These are phyloP conservation scores for Obba rivulosa DNA, from an alignment of 768 basidiomycete species.

Conservation along the genomic window DNA sequence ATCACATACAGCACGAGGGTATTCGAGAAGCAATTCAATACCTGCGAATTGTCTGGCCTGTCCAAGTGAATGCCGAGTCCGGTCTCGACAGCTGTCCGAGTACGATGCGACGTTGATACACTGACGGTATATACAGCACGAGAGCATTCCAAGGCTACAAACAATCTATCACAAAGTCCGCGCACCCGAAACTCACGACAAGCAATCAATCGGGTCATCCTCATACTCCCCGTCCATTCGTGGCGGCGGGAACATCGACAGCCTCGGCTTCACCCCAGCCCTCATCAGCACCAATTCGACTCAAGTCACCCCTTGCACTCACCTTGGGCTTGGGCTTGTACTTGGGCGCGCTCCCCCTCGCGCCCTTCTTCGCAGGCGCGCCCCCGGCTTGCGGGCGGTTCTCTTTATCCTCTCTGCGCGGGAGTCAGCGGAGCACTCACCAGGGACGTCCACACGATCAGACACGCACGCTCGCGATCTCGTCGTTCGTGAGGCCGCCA, in stretches of 20 bases:
- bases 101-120: no score
- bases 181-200: slow-evolving; percentile 7
- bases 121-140: no score
- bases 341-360: slow-evolving; percentile 3
- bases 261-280: slow-evolving; percentile 11
- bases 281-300: no score
- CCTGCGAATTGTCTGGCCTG: no score
- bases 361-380: neutral
- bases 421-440: neutral
- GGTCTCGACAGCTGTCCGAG: no score
- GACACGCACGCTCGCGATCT: neutral
- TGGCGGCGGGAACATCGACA: slow-evolving; percentile 19
- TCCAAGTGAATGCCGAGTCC: no score
- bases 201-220: slow-evolving; percentile 20
- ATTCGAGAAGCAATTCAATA: no score
- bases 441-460: neutral
- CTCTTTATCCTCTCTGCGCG: no score
- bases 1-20: no score
- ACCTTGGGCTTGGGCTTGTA: slow-evolving; percentile 12
- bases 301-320: neutral
- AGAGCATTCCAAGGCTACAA: slow-evolving; percentile 2
- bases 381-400: neutral
- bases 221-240: slow-evolving; percentile 11
- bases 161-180: neutral
- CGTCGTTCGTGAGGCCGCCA: no score